Evolutionary conservation across 2,329 filamentous ascomycete genomes (phyloP).

Genomic region (Cytospora mali): DNA sequence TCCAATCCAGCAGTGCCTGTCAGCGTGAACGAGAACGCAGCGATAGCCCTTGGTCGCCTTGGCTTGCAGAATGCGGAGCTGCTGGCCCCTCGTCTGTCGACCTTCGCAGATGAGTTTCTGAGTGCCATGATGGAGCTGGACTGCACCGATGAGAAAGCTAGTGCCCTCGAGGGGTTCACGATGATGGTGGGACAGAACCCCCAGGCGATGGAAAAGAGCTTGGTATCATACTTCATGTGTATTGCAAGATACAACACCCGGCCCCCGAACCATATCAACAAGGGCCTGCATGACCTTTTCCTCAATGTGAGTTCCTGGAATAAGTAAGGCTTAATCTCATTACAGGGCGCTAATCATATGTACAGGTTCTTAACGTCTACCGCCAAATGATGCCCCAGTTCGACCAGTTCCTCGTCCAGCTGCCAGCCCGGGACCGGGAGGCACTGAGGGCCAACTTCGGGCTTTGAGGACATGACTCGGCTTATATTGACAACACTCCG

Average conservation of each 20-base stretch:
- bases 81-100: conserved; percentile 76
- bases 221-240: conserved; percentile 79
- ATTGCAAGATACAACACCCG: conserved; percentile 78
- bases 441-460: conserved; percentile 52
- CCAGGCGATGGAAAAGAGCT: conserved; percentile 83
- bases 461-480: conserved; percentile 4
- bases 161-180: conserved; percentile 89
- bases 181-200: conserved; percentile 84
- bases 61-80: conserved; percentile 77
- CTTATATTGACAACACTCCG: background rate
- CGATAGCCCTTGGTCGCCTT: conserved; percentile 86
- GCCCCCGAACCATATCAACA: conserved; percentile 61
- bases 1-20: conserved; percentile 82
- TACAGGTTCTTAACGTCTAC: conserved; percentile 54
- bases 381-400: conserved; percentile 63
- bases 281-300: conserved; percentile 72
- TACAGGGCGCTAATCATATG: conserved; percentile 33
- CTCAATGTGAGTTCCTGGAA: conserved; percentile 63
- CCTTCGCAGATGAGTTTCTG: conserved; percentile 82
- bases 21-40: conserved; percentile 90
- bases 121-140: conserved; percentile 80
- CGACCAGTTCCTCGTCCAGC: conserved; percentile 54
- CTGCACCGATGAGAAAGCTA: conserved; percentile 90
- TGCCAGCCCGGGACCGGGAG: conserved; percentile 54
- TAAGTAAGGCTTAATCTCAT: no score